Evolutionary conservation across 495 filamentous ascomycete genomes (phyloP).

Genomic region (Penicillium longicatenatum): DNA sequence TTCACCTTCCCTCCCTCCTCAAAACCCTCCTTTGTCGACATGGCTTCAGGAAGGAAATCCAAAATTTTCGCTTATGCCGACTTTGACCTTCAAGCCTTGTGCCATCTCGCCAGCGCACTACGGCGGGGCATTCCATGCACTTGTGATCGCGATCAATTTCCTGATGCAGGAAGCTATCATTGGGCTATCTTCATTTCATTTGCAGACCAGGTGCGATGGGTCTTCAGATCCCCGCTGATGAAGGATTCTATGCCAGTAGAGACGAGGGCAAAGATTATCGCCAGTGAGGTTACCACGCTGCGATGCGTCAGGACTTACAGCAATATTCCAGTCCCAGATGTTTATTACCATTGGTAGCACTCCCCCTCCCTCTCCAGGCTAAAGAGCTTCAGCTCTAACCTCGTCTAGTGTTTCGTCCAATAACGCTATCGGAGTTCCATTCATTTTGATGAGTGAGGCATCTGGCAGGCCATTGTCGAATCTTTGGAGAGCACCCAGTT

Average conservation of each 20-base stretch:
- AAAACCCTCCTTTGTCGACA: not conserved
- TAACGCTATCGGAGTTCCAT: constrained; percentile 28
- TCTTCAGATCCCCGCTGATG: constrained; percentile 26
- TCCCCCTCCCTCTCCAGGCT: not conserved
- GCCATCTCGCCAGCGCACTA: constrained; percentile 21
- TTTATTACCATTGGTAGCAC: constrained; percentile 24
- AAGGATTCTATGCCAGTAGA: constrained; percentile 21
- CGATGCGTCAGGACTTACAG: constrained; percentile 27
- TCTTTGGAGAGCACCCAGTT: constrained; percentile 18
- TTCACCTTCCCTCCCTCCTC: not conserved
- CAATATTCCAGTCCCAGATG: constrained; percentile 32
- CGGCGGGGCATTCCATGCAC: constrained; percentile 23
- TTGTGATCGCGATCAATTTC: constrained; percentile 26
- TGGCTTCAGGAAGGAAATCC: not conserved
- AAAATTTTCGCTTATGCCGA: constrained; percentile 23
- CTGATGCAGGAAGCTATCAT: constrained; percentile 30
- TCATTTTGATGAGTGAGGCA: constrained; percentile 33
- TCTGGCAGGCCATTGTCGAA: constrained; percentile 24
- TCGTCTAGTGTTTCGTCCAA: constrained; percentile 21
- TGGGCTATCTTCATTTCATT: constrained; percentile 31
- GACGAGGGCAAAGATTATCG: constrained; percentile 20
- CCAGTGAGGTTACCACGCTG: constrained; percentile 28
- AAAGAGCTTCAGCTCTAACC: constrained; percentile 5
- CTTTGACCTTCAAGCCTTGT: constrained; percentile 26
- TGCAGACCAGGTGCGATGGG: constrained; percentile 28